Percentiles rank a stretch among this genome's conserved stretches.
These are phyloP conservation scores for Suillus fuscotomentosus DNA, from an alignment of 768 basidiomycete genomes.

Conservation along the genomic window DNA sequence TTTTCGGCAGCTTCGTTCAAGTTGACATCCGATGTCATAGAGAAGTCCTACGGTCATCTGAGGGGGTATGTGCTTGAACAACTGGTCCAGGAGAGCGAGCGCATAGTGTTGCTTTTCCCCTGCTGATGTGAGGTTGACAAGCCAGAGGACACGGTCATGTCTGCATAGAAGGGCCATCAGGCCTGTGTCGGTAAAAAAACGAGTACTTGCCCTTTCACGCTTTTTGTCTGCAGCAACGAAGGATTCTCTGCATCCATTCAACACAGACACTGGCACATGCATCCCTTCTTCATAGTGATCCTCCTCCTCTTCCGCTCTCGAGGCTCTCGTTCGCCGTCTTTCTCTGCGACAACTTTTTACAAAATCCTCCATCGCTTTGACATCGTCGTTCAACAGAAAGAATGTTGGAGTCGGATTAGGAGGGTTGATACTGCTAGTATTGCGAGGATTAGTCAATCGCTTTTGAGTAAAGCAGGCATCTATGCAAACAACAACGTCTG, in stretches of 20 bases:
- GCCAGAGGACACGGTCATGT: constrained; percentile 18
- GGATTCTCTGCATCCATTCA: constrained; percentile 32
- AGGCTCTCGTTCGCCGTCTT: not conserved
- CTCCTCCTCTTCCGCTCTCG: not conserved
- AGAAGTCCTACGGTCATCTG: constrained; percentile 14
- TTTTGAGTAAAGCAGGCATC: constrained; percentile 38
- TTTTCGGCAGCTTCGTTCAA: constrained; percentile 17
- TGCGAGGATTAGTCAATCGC: constrained; percentile 14
- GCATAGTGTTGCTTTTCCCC: constrained; percentile 20
- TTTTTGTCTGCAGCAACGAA: constrained; percentile 21
- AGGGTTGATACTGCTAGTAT: constrained; percentile 8
- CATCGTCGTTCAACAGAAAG: constrained; percentile 20
- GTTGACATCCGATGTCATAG: constrained; percentile 25
- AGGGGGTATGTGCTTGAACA: constrained; percentile 18
- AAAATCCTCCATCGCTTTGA: constrained; percentile 16
- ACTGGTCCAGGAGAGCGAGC: constrained; percentile 14
- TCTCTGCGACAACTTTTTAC: not conserved
- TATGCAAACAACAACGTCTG: constrained; percentile 21
- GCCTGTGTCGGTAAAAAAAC: constrained; percentile 17
- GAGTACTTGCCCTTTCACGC: constrained; percentile 16
- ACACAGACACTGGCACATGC: constrained; percentile 26
- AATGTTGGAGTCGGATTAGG: constrained; percentile 15
- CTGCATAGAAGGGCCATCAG: constrained; percentile 15
- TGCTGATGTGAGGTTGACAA: constrained; percentile 16
- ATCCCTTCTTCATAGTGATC: constrained; percentile 20